Evolutionary conservation across 306 rosid species (phyloP), one percentile per base, ranked within the genome.

Genomic region (Rubus idaeus): DNA sequence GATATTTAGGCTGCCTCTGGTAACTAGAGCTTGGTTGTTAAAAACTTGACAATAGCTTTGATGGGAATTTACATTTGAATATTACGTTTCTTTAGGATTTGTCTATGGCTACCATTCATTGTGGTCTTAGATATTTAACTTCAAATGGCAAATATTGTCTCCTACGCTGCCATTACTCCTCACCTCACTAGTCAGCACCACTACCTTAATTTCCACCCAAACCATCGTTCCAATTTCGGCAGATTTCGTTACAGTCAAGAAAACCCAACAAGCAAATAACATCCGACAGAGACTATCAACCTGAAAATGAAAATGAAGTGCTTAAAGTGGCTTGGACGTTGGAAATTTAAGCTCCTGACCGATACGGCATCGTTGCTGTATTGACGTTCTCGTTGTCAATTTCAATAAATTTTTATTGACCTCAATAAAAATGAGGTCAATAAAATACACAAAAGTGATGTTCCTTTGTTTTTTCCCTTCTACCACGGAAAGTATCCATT

Each of bases 271-370:
- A 76, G 60, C 42, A 75, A 87, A 58, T 85, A 8, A 69, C 87
- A 3, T 51, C 82, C 39, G 68, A 73, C 23, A 72, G 51, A 68
- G 90, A 84, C 44, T 78, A 91, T 5, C 78, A 78, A 63, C 80
- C 86, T 4, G 83, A 88, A 78, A 94, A 91, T 73, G 84, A 92
- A 77, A 94, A 91, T 75, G 85, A 89, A 18, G 47, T 94, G 77
- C 93, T 94, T 14, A 91, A 89, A 81, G 49, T 89, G 18, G 98
- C 97, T 71, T 91, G 98, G 98, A n/a, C n/a, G n/a, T n/a, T n/a
- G n/a, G n/a, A n/a, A n/a, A n/a, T n/a, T n/a, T n/a, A n/a, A n/a
- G n/a, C n/a, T n/a, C n/a, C n/a, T n/a, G n/a, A n/a, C n/a, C n/a
- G n/a, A n/a, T n/a, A n/a, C n/a, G n/a, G n/a, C n/a, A n/a, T n/a